Base-by-base conservation (phyloP, 495 filamentous ascomycete genomes). In the Terfezia claveryi region DNA sequence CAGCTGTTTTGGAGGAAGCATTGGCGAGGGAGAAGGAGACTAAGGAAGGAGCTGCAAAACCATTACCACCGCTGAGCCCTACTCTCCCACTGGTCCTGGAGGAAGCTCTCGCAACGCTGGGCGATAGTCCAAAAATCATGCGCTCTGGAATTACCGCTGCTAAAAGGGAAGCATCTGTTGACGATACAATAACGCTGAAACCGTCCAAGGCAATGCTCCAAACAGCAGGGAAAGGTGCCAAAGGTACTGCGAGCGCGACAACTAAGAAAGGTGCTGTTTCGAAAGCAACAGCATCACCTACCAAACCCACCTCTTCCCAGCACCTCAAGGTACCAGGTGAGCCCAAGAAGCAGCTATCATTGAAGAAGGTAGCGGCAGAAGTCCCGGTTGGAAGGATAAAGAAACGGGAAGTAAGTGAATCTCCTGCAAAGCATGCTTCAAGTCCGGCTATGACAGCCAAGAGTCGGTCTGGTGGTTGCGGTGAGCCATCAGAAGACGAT, bases 361-460 rank as follows among this genome's bases (percentile, higher is more conserved):
- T 56, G 55, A 54, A 58, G 61, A 14, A 54, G 12, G 56, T 63
- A 49, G 57, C 62, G 10, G 53, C 62, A 23, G 59, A 64, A 55
- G 64, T 57, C 20, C 14, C 14, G 14, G 41, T 8, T 14, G 12
- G 14, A 14, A 46, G 41, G 41, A 58, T 57, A 27, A 55, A 57
- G 49, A 65, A 65, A 57, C 62, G 63, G 59, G 62, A 59, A 52
- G 50, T 52, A 27, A 65, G 63, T 38, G 41, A 59, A 23, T 64
- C 59, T 11, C 57, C 63, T 52, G 56, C 56, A 38, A 53, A 57
- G 37, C 57, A 50, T 49, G 37, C 44, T 11, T 49, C 56, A 36
- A 60, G 55, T 37, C 52, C 54, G 44, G 52, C 62, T 37, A 55
- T 61, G 5, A 64, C 63, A 53, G 57, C 55, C 23, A 56, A 54